These are phyloP conservation scores for Insectozyma bohioensis DNA, from an alignment of 1,139 yeast species.

Conservation along the genomic window DNA sequence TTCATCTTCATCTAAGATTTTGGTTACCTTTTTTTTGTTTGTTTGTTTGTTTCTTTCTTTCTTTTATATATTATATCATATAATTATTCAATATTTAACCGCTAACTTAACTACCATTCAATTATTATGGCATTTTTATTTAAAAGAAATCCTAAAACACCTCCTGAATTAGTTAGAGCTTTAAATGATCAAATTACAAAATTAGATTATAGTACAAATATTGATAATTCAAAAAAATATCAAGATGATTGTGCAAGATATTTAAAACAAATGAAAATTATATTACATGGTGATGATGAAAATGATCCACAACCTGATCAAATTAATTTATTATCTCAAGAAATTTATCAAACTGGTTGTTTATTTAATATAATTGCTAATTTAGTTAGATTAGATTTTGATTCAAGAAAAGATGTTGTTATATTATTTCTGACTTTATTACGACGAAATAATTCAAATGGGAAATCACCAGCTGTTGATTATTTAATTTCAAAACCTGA, in stretches of 20 bases:
- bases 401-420: slow-evolving; percentile 82
- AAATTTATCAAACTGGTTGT: slow-evolving; percentile 70
- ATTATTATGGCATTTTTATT: slow-evolving; percentile 80
- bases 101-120: too few species aligned
- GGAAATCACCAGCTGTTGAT: slow-evolving; percentile 79
- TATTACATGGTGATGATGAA: slow-evolving; percentile 75
- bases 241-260: slow-evolving; percentile 79
- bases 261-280: slow-evolving; percentile 63
- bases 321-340: slow-evolving; percentile 70
- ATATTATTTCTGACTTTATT: slow-evolving; percentile 72
- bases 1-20: too few species aligned
- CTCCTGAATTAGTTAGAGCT: slow-evolving; percentile 76
- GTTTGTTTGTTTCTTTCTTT: neutral
- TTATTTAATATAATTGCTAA: slow-evolving; percentile 59
- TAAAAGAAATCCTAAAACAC: slow-evolving; percentile 89
- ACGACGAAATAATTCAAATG: slow-evolving; percentile 73
- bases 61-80: too few species aligned
- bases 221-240: slow-evolving; percentile 47
- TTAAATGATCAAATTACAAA: slow-evolving; percentile 72
- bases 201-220: slow-evolving; percentile 52
- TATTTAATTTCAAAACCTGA: slow-evolving; percentile 66
- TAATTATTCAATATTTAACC: neutral
- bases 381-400: slow-evolving; percentile 73
- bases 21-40: neutral
- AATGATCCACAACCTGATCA: slow-evolving; percentile 73